phyloP scores from a whole-genome alignment of 169 alveolate genomes.

The Eimeria maxima region DNA sequence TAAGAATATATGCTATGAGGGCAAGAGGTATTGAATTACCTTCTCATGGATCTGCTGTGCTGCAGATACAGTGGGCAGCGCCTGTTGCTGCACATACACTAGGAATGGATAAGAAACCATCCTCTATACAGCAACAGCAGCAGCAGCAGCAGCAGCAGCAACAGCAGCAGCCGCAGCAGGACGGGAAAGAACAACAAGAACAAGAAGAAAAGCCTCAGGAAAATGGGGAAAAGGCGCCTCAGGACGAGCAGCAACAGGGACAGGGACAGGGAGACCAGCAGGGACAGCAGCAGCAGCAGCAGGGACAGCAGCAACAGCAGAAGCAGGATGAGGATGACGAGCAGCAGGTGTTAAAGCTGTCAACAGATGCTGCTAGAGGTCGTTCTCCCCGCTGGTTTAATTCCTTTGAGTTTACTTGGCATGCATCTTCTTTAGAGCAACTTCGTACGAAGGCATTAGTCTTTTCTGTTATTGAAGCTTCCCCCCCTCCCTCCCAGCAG shows the following conservation, averaged over 20 bases:
- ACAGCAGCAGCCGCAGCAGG: neutral
- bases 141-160: neutral
- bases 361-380: neutral
- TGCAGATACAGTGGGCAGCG: constrained; percentile 38
- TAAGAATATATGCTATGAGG: neutral
- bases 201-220: neutral
- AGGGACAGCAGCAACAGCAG: constrained; percentile 45
- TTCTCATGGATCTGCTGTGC: neutral
- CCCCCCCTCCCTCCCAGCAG: neutral
- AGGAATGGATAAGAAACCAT: neutral
- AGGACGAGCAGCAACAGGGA: neutral
- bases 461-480: neutral
- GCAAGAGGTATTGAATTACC: neutral
- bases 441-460: neutral
- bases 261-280: neutral
- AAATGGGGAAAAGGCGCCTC: neutral
- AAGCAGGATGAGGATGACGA: neutral
- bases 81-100: neutral
- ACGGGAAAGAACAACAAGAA: neutral
- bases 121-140: neutral
- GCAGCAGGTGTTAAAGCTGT: neutral
- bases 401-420: neutral
- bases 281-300: neutral
- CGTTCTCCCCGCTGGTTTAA: neutral
- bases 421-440: neutral